Base-by-base conservation (phyloP, 352 stramenopile genomes). In the Pythium scleroteichum region DNA sequence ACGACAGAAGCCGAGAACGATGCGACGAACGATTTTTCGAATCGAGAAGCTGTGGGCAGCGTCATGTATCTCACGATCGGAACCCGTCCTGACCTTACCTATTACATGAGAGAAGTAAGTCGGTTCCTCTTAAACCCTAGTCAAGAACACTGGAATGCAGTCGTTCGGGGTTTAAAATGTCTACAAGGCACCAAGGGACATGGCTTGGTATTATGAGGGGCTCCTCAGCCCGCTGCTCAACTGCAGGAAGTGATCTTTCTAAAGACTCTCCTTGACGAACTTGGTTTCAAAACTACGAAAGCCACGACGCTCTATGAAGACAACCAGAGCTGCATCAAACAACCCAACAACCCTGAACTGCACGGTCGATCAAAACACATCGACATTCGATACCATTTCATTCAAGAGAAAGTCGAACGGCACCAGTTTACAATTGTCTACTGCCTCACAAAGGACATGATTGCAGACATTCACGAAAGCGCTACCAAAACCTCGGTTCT, bases 321-420 rank as follows among this genome's bases (percentile, higher is more conserved):
- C 46, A 76, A 79, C 20, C 61, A 79, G 39, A 72, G 68, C 27
- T 69, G 50, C 33, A 79, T 79, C 32, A 64, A 74, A 46, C 45
- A 75, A 0, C 48, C 56, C 0, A 72, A 70, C 35, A 75, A 72
- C 42, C 59, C 58, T 13, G 61, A 70, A 33, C 40, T 71, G 12
- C 72, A 73, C 64, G 68, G 44, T 5, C 49, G 47, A 8, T 65
- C 55, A 17, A 75, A 77, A 23, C 69, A 73, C 50, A 77, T 71
- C 19, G 62, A 77, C 32, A 45, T 77, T 26, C 56, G 68, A 32
- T 80, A 77, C 29, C 63, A 75, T 47, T 78, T 77, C 32, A 50
- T 75, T 0, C 59, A 70, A 67, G 46, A 67, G n/a, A 71, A 73
- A 48, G 51, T 69, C 1, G 63, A 74, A 23, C 35, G 53, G 23